Conservation (phyloP, 1,284 basidiomycete species). For the Leccinum proximum region DNA sequence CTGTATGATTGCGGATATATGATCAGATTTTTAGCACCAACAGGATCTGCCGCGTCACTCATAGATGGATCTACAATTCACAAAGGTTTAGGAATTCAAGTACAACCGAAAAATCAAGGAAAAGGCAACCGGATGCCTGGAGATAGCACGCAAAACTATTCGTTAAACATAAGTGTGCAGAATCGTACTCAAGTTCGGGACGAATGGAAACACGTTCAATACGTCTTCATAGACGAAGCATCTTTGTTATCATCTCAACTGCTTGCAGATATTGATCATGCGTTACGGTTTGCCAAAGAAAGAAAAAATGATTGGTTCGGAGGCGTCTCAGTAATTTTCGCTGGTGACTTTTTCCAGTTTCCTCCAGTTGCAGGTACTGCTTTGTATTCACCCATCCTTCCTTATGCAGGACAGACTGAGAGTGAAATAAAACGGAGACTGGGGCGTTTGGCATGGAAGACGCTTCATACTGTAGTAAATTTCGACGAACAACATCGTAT, state of each 20-base stretch:
- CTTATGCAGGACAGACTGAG: slow-evolving; percentile 4
- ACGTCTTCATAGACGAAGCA: neutral
- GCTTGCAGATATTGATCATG: neutral
- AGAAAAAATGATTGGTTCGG: neutral
- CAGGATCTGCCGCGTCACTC: neutral
- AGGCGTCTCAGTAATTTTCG: neutral
- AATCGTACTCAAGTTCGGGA: neutral
- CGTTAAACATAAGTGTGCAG: neutral
- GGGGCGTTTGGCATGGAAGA: slow-evolving; percentile 29
- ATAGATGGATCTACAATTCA: slow-evolving; percentile 4
- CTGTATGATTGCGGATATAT: neutral
- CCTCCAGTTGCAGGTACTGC: slow-evolving; percentile 23
- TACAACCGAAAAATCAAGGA: neutral
- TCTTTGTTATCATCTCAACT: neutral
- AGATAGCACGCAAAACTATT: neutral
- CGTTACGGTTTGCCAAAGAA: neutral
- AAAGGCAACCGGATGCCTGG: slow-evolving; percentile 1
- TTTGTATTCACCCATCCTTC: slow-evolving; percentile 24
- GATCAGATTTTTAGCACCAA: slow-evolving; percentile 1
- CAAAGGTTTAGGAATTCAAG: slow-evolving; percentile 5
- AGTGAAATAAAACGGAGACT: slow-evolving; percentile 7
- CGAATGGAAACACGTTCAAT: neutral
- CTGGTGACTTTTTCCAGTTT: slow-evolving; percentile 22
- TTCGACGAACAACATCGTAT: slow-evolving; percentile 30
- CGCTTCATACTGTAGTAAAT: slow-evolving; percentile 21